Evolutionary conservation across 768 basidiomycete genomes (phyloP).

Genomic region (Pilatotrama ljubarskyi): DNA sequence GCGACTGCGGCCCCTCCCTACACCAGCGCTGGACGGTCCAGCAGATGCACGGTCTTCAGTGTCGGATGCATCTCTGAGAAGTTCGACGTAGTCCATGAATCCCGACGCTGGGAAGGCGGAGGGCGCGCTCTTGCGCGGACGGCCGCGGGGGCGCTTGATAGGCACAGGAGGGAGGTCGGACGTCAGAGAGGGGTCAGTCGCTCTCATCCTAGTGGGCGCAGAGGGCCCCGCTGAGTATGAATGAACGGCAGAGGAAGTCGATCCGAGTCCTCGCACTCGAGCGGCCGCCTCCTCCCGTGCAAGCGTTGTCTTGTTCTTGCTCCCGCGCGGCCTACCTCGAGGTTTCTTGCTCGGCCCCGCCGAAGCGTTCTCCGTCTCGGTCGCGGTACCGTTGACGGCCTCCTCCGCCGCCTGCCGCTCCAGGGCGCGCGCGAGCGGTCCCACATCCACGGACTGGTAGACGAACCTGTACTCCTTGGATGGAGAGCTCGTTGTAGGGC

Average conservation of each 20-base stretch:
- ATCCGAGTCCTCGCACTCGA: background rate
- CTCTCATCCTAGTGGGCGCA: background rate
- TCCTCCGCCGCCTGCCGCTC: conserved; percentile 2
- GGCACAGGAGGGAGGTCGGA: background rate
- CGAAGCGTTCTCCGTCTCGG: background rate
- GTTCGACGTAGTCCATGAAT: conserved; percentile 8
- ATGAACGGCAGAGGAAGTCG: background rate
- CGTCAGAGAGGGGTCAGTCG: background rate
- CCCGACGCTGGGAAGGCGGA: background rate
- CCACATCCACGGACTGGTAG: background rate
- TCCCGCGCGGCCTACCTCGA: conserved; percentile 8
- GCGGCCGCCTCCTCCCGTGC: conserved; percentile 7
- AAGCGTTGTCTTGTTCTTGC: conserved; percentile 15
- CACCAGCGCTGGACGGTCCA: background rate
- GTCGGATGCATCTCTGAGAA: conserved; percentile 7
- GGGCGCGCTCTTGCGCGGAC: conserved; percentile 11
- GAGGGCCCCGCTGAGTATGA: background rate
- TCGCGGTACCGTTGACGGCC: background rate
- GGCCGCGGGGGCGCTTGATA: conserved; percentile 7
- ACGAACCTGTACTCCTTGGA: background rate
- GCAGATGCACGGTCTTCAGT: background rate
- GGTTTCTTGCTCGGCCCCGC: background rate
- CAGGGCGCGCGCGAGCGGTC: background rate
- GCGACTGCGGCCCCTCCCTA: background rate
- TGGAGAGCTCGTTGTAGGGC: background rate